phyloP scores from a whole-genome alignment of 2,329 filamentous ascomycete species.

The Paecilomyces variotii region DNA sequence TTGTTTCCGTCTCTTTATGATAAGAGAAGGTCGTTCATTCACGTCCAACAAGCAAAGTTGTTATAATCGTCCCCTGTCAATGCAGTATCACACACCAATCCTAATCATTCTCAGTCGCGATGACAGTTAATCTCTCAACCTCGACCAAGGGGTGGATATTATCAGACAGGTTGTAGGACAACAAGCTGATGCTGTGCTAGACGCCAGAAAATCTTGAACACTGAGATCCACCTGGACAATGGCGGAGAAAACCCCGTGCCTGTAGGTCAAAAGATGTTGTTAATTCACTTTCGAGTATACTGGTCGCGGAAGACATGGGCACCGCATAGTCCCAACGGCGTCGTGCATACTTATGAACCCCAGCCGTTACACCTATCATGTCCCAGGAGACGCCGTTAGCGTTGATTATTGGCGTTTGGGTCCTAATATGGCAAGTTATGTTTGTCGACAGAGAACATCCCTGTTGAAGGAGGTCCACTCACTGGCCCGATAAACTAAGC shows the following conservation, averaged over 20 bases:
- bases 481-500: not conserved
- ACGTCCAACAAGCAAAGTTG: not conserved
- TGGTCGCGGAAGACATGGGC: not conserved
- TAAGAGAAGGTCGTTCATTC: not conserved
- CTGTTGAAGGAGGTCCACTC: not conserved
- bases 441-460: not conserved
- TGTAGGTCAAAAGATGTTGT: not conserved
- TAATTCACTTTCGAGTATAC: not conserved
- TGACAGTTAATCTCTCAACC: not conserved
- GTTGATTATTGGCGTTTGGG: not conserved
- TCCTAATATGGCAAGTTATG: not conserved
- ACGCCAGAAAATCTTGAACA: not conserved
- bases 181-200: not conserved
- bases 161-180: not conserved
- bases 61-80: not conserved
- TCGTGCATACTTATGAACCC: not conserved
- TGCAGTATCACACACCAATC: not conserved
- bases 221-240: not conserved
- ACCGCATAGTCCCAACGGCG: not conserved
- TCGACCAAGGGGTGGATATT: not conserved
- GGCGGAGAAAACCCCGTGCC: not conserved
- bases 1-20: not conserved
- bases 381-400: not conserved
- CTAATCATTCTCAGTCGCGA: not conserved
- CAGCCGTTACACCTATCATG: not conserved